Evolutionary conservation across 306 rosid species (phyloP).

Genomic region (Gleditsia sinensis): DNA sequence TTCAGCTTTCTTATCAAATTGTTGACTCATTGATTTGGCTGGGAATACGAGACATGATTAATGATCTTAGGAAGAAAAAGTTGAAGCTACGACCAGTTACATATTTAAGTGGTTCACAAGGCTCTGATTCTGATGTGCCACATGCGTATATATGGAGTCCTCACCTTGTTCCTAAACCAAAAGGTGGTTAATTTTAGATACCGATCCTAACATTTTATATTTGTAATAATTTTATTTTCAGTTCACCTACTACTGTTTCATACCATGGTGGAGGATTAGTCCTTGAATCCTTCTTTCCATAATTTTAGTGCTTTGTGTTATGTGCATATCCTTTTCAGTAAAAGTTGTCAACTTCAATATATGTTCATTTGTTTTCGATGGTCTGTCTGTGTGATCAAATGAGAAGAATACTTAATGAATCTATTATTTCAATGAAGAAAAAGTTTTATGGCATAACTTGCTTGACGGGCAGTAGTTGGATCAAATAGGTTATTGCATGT

Average conservation of each 20-base stretch:
- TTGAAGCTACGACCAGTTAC: conserved; percentile 95
- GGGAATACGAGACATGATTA: conserved; percentile 97
- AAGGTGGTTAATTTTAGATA: conserved; percentile 60
- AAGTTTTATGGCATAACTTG: neutral
- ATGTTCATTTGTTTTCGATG: neutral
- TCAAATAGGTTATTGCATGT: neutral
- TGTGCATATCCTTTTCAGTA: neutral
- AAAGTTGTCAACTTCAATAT: neutral
- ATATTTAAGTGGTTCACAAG: conserved; percentile 97
- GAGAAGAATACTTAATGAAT: conserved; percentile 9
- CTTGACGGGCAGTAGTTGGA: conserved; percentile 13
- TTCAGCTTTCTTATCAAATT: conserved; percentile 97
- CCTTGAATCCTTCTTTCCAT: neutral
- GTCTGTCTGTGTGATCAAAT: conserved; percentile 4
- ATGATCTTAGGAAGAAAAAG: conserved; percentile 93
- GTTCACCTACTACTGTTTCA: conserved; percentile 16
- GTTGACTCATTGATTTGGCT: conserved; percentile 99
- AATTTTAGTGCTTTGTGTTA: conserved; percentile 7
- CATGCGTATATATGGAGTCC: conserved; percentile 99
- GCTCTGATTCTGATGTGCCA: conserved; percentile 85
- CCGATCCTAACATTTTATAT: conserved; percentile 19
- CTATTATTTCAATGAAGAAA: neutral
- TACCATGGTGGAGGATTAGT: neutral
- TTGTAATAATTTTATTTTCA: conserved; percentile 20
- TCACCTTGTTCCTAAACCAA: conserved; percentile 99